Evolutionary conservation across 306 rosid species (phyloP), one percentile per base, ranked within the genome.

Genomic region (Carpinus fangiana): DNA sequence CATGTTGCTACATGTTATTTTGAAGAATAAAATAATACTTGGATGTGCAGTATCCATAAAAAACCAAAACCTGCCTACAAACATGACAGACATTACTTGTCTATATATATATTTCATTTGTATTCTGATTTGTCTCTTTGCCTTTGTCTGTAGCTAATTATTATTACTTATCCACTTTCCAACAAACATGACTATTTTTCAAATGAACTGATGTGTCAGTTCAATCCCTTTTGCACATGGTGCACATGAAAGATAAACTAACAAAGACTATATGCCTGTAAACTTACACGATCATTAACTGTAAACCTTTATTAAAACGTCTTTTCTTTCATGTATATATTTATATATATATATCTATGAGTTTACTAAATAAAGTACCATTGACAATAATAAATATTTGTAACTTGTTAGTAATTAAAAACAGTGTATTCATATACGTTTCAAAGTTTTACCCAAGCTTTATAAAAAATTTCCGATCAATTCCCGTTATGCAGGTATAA

Each of bases 401-500:
- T 31, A 64, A 64, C 20, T 28, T 34, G 38, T 64, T 64, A n/a
- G 21, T 64, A 62, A 62, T 28, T 31, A 17, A 64, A 64, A 66
- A 18, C 14, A 38, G 14, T 38, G 50, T 41, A 38, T 7, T 36
- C 28, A 38, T 16, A 66, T 36, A 26, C 51, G 17, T 66, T 16
- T 66, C 9, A 43, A 41, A 38, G 51, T 38, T 66, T 66, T 38
- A 38, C 12, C 12, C 12, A 41, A 34, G 51, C 50, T 38, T 38
- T 36, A 38, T 41, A 5, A 36, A 66, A 66, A 18, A 0, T 18
- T 66, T 66, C 71, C 47, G 50, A 74, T 57, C 34, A 74, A 41
- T 43, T 21, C 56, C 41, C 18, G 17, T 76, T 84, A 54, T 80
- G 81, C 86, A 95, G 99, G 99, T 26, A 93, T 95, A 53, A 95